Percentiles rank a stretch among this genome's conserved stretches.
Conservation (phyloP, 2,329 filamentous ascomycete species). For the Peltaster fructicola region DNA sequence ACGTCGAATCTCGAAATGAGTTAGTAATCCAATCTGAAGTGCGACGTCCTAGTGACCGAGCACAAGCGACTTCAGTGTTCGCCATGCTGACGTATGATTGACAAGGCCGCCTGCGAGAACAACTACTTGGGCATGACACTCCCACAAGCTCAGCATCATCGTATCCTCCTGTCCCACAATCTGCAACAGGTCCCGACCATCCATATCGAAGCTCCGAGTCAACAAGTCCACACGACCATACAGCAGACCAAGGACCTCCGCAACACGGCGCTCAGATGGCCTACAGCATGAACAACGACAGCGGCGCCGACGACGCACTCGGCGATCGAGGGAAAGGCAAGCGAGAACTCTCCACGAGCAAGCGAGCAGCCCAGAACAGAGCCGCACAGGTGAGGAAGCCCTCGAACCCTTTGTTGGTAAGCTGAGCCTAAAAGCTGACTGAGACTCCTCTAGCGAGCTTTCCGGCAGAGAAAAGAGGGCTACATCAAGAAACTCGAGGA, state of each 20-base stretch:
- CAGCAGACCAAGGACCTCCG: constrained; percentile 40
- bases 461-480: constrained; percentile 90
- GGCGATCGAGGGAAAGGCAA: constrained; percentile 58
- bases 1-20: constrained; percentile 1
- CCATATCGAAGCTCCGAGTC: constrained; percentile 25
- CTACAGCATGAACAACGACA: constrained; percentile 32
- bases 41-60: neutral
- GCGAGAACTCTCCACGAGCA: constrained; percentile 83
- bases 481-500: constrained; percentile 97
- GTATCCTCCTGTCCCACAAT: constrained; percentile 19
- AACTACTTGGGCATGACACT: neutral
- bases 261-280: constrained; percentile 31
- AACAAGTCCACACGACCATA: constrained; percentile 22
- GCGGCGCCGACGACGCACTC: constrained; percentile 27
- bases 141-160: constrained; percentile 14
- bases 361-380: constrained; percentile 89
- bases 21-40: neutral
- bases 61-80: neutral
- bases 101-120: neutral
- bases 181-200: constrained; percentile 9
- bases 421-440: constrained; percentile 1
- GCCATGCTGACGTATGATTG: neutral
- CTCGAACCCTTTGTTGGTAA: neutral
- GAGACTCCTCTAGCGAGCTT: constrained; percentile 67
- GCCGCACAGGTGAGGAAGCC: constrained; percentile 92